Conservation (phyloP, 208 protist species). For the Porcisia deanei region DNA sequence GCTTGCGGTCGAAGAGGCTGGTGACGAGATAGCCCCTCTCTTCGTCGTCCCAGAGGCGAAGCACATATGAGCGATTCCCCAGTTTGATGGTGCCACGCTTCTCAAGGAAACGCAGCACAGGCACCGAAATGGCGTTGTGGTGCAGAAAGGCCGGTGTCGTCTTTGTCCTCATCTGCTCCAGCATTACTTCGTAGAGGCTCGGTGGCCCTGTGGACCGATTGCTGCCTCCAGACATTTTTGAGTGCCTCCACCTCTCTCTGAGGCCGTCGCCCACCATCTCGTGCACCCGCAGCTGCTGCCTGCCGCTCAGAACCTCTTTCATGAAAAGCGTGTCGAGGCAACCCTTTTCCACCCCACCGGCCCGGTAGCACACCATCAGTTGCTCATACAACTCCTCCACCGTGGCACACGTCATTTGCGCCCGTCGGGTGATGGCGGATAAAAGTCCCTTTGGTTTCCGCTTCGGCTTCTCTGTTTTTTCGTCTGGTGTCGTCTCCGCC, state of each 20-base stretch:
- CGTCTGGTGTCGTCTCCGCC: conserved; percentile 49
- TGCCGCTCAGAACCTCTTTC: conserved; percentile 17
- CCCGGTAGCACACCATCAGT: conserved; percentile 12
- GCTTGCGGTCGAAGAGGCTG: conserved; percentile 69
- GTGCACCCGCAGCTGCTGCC: conserved; percentile 6
- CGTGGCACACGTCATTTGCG: not conserved
- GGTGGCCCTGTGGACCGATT: not conserved
- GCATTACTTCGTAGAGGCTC: conserved; percentile 24
- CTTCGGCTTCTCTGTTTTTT: conserved; percentile 77
- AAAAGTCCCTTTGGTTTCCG: not conserved
- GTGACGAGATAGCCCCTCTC: conserved; percentile 67
- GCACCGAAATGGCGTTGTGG: conserved; percentile 63
- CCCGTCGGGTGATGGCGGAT: conserved; percentile 1
- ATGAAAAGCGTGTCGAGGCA: conserved; percentile 28
- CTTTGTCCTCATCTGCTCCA: conserved; percentile 41
- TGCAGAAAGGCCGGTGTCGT: conserved; percentile 65
- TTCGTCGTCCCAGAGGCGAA: conserved; percentile 84
- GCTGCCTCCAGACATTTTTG: not conserved
- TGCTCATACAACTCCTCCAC: conserved; percentile 15
- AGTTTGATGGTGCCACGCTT: conserved; percentile 50
- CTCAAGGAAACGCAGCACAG: conserved; percentile 55
- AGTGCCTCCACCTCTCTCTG: not conserved
- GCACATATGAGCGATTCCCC: conserved; percentile 19
- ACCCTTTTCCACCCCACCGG: conserved; percentile 16
- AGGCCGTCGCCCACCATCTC: not conserved